Percentiles rank a stretch among this genome's conserved stretches.
These are phyloP conservation scores for Pseudozyma tsukubaensis DNA, from an alignment of 1,284 basidiomycete species.

Conservation along the genomic window DNA sequence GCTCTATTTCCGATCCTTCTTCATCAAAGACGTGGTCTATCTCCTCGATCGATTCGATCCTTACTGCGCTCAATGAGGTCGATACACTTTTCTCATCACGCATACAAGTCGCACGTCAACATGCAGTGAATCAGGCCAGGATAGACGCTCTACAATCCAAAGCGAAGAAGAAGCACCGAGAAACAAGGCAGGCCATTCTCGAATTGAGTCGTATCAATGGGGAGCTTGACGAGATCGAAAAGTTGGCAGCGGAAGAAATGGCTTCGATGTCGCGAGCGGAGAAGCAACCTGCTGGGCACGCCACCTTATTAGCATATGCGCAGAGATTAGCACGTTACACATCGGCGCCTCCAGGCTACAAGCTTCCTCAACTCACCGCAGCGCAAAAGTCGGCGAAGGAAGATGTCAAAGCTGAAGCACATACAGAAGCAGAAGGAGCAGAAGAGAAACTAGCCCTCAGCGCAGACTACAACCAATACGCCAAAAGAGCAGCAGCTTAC, in stretches of 20 bases:
- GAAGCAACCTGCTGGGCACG: slow-evolving; percentile 30
- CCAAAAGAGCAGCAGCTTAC: slow-evolving; percentile 53
- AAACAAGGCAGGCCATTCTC: slow-evolving; percentile 40
- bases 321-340: slow-evolving; percentile 56
- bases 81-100: slow-evolving; percentile 30
- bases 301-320: slow-evolving; percentile 48
- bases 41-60: slow-evolving; percentile 11
- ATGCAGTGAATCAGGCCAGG: slow-evolving; percentile 43
- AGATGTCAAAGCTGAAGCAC: neutral
- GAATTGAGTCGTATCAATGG: slow-evolving; percentile 37
- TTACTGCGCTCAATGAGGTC: slow-evolving; percentile 27
- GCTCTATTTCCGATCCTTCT: slow-evolving; percentile 22
- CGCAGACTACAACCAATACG: slow-evolving; percentile 56
- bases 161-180: slow-evolving; percentile 35
- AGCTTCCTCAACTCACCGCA: slow-evolving; percentile 30
- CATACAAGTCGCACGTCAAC: slow-evolving; percentile 37
- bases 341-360: slow-evolving; percentile 56
- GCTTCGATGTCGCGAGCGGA: slow-evolving; percentile 43
- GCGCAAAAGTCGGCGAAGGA: neutral
- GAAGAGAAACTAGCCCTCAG: slow-evolving; percentile 23
- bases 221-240: slow-evolving; percentile 48
- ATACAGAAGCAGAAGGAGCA: slow-evolving; percentile 9
- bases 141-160: slow-evolving; percentile 31
- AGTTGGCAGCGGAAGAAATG: slow-evolving; percentile 30
- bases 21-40: slow-evolving; percentile 24